Base-by-base conservation (phyloP, 495 filamentous ascomycete genomes). In the Neurospora sp. region DNA sequence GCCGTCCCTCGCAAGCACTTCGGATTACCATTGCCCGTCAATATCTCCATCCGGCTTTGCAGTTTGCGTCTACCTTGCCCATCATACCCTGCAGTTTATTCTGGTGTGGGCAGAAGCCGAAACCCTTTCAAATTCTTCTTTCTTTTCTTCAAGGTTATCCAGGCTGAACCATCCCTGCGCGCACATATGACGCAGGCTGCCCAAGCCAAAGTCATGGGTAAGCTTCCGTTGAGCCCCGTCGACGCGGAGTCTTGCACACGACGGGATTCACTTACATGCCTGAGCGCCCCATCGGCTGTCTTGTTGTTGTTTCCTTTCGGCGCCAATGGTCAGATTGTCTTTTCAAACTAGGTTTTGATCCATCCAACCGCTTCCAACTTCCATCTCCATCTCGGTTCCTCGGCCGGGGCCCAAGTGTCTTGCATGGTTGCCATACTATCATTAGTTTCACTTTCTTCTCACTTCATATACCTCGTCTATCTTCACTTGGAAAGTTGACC, bases 121-220 rank as follows among this genome's bases (percentile, higher is more conserved):
- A 81, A 78, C 76, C 74, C 75, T 76, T 77, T 76, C 78, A 76
- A 75, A 79, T 75, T 70, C 72, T 78, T 62, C 37, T 16, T 42
- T 59, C n/a, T 62, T 18, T 70, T 37, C 70, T 66, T 54, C 70
- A 75, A 73, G 79, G 76, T 76, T 74, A 74, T 77, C 75, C 73
- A 79, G 75, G 78, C 78, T 77, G 74, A 77, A 74, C 69, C 69
- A 80, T 76, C 79, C 79, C 79, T 81, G 79, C 77, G 72, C 62
- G 71, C 72, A 71, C 78, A 79, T 76, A 80, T 81, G 79, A 81
- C 79, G 78, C 79, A 77, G 77, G 71, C 75, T 74, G 75, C 72
- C 72, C 74, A 71, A 73, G 76, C 75, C 77, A 73, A 76, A 75
- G 78, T 77, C 78, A 78, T 79, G 77, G 79, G 74, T 78, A 72